A percentile compares a stretch with the other conserved stretches of the same genome.
These are phyloP conservation scores for Suillus tomentosus DNA, from an alignment of 768 basidiomycete genomes.

Conservation along the genomic window DNA sequence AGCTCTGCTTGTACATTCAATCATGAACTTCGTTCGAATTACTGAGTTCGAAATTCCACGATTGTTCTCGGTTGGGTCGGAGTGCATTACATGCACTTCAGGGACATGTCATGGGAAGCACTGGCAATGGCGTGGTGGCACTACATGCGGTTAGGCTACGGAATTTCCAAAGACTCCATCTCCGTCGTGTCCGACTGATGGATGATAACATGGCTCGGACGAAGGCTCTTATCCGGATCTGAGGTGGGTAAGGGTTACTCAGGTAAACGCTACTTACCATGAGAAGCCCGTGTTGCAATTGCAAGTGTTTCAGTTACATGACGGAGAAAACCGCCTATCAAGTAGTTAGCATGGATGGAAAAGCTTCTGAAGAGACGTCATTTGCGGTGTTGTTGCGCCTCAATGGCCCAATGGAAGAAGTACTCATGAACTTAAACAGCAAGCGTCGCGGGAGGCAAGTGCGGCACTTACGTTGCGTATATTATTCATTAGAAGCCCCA, in stretches of 20 bases:
- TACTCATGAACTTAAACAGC: background rate
- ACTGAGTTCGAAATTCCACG: slow-evolving; percentile 2
- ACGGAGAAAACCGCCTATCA: background rate
- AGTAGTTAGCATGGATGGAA: background rate
- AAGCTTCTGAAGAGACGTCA: background rate
- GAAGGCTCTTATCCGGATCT: background rate
- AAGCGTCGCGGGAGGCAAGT: background rate
- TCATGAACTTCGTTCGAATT: background rate
- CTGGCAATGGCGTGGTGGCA: background rate
- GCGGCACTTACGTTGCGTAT: background rate
- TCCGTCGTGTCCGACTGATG: slow-evolving; percentile 5
- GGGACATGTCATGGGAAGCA: background rate
- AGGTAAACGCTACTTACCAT: background rate
- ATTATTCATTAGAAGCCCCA: background rate
- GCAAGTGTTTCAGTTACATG: slow-evolving; percentile 5
- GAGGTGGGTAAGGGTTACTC: slow-evolving; percentile 6
- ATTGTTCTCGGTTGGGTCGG: background rate
- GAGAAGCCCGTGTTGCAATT: background rate
- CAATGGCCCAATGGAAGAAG: background rate
- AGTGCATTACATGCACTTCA: slow-evolving; percentile 1
- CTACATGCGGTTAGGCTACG: background rate
- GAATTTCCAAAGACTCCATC: background rate
- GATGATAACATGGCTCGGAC: background rate
- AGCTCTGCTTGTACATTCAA: background rate
- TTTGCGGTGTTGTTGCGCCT: slow-evolving; percentile 5